phyloP scores from a whole-genome alignment of 768 basidiomycete genomes.

The Sarcodon sp. region DNA sequence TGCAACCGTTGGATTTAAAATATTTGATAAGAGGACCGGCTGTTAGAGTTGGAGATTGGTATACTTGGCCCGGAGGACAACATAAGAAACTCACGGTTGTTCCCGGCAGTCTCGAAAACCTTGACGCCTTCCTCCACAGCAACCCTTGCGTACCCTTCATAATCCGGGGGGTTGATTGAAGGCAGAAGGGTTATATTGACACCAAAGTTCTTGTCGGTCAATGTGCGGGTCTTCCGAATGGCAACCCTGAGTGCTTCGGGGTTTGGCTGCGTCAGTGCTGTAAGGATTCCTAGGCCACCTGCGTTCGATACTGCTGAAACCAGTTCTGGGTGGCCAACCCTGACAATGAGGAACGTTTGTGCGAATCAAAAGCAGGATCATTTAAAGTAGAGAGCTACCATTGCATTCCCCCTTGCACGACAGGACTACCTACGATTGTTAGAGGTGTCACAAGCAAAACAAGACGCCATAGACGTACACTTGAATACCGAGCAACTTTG shows the following conservation, averaged over 20 bases:
- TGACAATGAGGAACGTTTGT: constrained; percentile 12
- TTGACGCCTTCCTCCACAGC: constrained; percentile 81
- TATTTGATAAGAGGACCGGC: constrained; percentile 69
- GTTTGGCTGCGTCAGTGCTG: constrained; percentile 78
- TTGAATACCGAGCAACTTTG: constrained; percentile 50
- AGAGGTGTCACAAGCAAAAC: constrained; percentile 1
- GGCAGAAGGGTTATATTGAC: constrained; percentile 85
- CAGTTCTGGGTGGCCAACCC: constrained; percentile 72
- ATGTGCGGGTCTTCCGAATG: constrained; percentile 61
- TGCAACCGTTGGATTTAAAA: constrained; percentile 66
- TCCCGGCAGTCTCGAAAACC: constrained; percentile 90
- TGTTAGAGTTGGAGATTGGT: constrained; percentile 14
- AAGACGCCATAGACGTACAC: constrained; percentile 30
- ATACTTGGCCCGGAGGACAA: constrained; percentile 1
- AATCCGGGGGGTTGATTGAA: constrained; percentile 83
- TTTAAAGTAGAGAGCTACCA: constrained; percentile 30
- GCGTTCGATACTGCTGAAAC: constrained; percentile 74
- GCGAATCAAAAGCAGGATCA: background rate
- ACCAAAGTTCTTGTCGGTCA: constrained; percentile 69
- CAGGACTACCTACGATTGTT: constrained; percentile 33
- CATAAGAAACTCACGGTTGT: constrained; percentile 49
- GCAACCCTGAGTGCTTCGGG: constrained; percentile 72
- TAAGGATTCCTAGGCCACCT: constrained; percentile 75
- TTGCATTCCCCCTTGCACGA: constrained; percentile 89
- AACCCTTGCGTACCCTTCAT: constrained; percentile 69